Base-by-base conservation (phyloP, 108 stramenopile species). In the Halocafeteria seosinensis region DNA sequence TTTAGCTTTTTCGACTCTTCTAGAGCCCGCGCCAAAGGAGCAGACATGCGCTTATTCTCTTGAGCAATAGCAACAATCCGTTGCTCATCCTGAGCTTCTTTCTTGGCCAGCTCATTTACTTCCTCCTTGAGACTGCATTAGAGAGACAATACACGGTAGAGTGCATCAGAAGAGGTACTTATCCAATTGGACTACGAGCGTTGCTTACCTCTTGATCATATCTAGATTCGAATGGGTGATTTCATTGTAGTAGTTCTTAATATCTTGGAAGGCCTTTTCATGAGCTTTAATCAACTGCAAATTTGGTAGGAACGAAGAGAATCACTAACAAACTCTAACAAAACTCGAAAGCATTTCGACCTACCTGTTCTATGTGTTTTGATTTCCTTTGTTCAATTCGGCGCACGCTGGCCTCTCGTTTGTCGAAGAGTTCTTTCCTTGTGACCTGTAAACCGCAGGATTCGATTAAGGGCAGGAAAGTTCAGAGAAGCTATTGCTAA, bases 151-250 rank as follows among this genome's bases (percentile, higher is more conserved):
- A n/a, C n/a, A n/a, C n/a, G n/a, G n/a, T n/a, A n/a, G n/a, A n/a
- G n/a, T n/a, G n/a, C n/a, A n/a, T n/a, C n/a, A n/a, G n/a, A n/a
- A n/a, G n/a, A n/a, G n/a, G n/a, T n/a, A n/a, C n/a, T n/a, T n/a
- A n/a, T n/a, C n/a, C n/a, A n/a, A n/a, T n/a, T n/a, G n/a, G n/a
- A n/a, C n/a, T n/a, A n/a, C n/a, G n/a, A n/a, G n/a, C n/a, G n/a
- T n/a, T n/a, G n/a, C n/a, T n/a, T n/a, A n/a, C n/a, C n/a, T n/a
- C 62, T 79, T 79, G 75, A 83, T 83, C 36, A 81, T 74, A 69
- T 83, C 82, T 33, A 83, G 67, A 65, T 83, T 83, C 72, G 81
- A 77, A 75, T 83, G 79, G 61, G 80, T 83, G 64, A 83, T 83
- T 55, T 81, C 80, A 50, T 72, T 79, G 78, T 81, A 83, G 77